Evolutionary conservation across 768 basidiomycete species (phyloP), one percentile per base, ranked within the genome.

Genomic region (Psilocybe azurescens): DNA sequence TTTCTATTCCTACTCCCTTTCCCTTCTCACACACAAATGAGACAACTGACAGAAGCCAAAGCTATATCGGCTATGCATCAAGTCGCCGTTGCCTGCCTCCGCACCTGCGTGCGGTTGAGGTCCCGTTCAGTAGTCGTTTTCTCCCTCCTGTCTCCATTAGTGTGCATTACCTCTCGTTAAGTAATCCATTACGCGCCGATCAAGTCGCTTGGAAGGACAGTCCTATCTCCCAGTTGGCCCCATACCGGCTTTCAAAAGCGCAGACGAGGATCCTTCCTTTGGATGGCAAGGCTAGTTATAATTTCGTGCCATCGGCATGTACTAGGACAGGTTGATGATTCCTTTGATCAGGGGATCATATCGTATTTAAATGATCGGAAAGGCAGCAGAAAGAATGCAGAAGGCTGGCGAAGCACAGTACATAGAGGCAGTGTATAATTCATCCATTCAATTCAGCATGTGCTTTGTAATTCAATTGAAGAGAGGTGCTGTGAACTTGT

Each of bases 171-270:
- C 16, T 58, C 47, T 39, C n/a, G 9, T 38, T 51, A 8, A 51
- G 57, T 36, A 36, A 11, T 14, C 32, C n/a, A 39, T 58, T 58
- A 39, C 48, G 57, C 57, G 68, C 70, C 70, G 70, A 71, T 71
- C 70, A 68, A 54, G 62, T 66, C 68, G 66, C 63, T 60, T 49
- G 59, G 39, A 47, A 44, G 58, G 50, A 49, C 39, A 59, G 29
- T 52, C 46, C 52, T 5, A 28, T 29, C 13, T 50, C 57, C 57
- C 28, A 59, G 32, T 46, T 53, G 51, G 50, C 33, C 33, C 33
- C 50, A 39, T 49, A 46, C 66, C 67, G 67, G 67, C 55, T 38
- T 69, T 65, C 62, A 61, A 63, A 61, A 48, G 33, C 39, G 55
- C 50, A 46, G 32, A 36, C 47, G 61, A 62, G 61, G 61, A 62